Conservation (phyloP, 192 early-diverging fungal species). For the Coemansia umbellata region DNA sequence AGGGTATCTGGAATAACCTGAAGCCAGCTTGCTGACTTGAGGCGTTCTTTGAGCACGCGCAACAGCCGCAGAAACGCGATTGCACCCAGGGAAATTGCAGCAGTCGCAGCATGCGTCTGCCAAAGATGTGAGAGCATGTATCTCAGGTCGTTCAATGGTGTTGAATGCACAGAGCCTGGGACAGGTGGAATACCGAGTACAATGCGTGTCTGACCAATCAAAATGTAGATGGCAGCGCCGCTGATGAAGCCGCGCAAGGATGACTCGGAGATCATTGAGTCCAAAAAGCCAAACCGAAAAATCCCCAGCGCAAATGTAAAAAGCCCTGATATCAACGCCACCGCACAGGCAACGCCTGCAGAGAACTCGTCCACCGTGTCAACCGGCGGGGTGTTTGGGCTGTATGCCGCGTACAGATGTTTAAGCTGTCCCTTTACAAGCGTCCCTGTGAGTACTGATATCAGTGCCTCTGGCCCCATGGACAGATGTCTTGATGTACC, state of each 20-base stretch:
- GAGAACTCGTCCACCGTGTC: constrained; percentile 52
- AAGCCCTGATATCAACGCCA: constrained; percentile 86
- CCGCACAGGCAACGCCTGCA: constrained; percentile 55
- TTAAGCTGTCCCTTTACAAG: constrained; percentile 62
- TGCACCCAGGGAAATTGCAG: constrained; percentile 64
- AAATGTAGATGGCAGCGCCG: constrained; percentile 88
- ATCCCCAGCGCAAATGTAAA: constrained; percentile 93
- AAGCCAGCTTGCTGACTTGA: constrained; percentile 49
- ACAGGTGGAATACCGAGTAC: constrained; percentile 62
- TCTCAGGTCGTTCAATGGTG: constrained; percentile 74
- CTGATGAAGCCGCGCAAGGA: constrained; percentile 94
- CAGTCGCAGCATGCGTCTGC: constrained; percentile 66
- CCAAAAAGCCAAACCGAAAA: constrained; percentile 96
- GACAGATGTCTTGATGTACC: constrained; percentile 94
- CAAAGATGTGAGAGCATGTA: constrained; percentile 64
- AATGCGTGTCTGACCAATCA: constrained; percentile 80
- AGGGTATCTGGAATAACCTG: constrained; percentile 90
- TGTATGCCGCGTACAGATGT: constrained; percentile 39
- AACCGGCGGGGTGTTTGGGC: constrained; percentile 47
- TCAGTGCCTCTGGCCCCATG: constrained; percentile 90
- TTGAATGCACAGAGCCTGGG: constrained; percentile 61
- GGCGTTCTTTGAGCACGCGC: constrained; percentile 36
- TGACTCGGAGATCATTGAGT: constrained; percentile 91
- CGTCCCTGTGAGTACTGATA: constrained; percentile 80
- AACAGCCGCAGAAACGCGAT: constrained; percentile 65